phyloP scores from a whole-genome alignment of 257 asterid genomes.

The Thymus quinquecostatus region DNA sequence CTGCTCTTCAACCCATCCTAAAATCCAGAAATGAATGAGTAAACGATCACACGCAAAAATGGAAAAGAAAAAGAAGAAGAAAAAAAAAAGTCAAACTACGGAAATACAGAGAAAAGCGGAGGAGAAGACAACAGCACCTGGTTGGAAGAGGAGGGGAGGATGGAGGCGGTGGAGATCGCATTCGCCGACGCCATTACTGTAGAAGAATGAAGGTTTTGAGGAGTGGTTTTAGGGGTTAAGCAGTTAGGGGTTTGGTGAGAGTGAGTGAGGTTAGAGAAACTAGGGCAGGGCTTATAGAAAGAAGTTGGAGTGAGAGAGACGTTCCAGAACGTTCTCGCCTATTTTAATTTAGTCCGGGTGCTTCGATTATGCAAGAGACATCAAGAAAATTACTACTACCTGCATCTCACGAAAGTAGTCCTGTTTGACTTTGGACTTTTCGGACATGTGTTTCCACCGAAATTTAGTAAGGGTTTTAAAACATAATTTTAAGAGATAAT shows the following conservation, averaged over 20 bases:
- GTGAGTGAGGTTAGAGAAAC: constrained; percentile 15
- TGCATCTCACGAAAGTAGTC: no score
- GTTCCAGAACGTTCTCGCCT: constrained; percentile 10
- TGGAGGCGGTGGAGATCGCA: constrained; percentile 70
- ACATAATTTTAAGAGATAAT: no score
- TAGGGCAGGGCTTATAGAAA: constrained; percentile 46
- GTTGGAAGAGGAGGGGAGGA: constrained; percentile 58
- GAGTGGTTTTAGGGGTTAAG: not conserved
- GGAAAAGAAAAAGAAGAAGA: no score
- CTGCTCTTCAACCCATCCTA: constrained; percentile 60
- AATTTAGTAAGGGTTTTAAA: no score
- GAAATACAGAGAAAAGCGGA: constrained; percentile 8
- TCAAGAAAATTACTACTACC: no score
- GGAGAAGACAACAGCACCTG: constrained; percentile 40
- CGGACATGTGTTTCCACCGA: no score
- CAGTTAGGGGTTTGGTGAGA: constrained; percentile 29
- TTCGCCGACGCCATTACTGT: constrained; percentile 77
- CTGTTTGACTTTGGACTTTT: no score
- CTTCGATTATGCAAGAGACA: no score
- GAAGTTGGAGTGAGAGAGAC: constrained; percentile 19
- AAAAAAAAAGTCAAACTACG: constrained; percentile 4
- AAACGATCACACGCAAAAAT: not conserved
- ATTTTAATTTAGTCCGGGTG: no score
- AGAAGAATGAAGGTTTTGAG: constrained; percentile 25
- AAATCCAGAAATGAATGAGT: not conserved